Conservation (phyloP, 129 eudicot species). For the Flaveria linearis region DNA sequence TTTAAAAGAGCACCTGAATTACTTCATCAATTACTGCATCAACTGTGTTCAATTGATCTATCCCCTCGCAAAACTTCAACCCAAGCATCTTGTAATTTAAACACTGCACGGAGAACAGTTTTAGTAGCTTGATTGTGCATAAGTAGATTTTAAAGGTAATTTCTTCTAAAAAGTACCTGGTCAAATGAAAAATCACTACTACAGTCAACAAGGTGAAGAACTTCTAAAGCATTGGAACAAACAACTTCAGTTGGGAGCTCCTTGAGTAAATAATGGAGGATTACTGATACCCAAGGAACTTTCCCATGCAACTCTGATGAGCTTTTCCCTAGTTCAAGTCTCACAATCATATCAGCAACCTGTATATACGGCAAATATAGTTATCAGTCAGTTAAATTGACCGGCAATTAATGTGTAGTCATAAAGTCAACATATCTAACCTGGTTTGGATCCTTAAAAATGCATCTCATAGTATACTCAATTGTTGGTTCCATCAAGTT, state of each 20-base stretch:
- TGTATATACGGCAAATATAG: slow-evolving; percentile 31
- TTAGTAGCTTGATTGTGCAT: slow-evolving; percentile 21
- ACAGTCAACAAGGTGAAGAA: slow-evolving; percentile 66
- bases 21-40: slow-evolving; percentile 54
- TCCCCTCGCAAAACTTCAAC: slow-evolving; percentile 67
- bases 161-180: slow-evolving; percentile 52
- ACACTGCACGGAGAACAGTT: slow-evolving; percentile 49
- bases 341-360: slow-evolving; percentile 52
- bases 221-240: slow-evolving; percentile 53
- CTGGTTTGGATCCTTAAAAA: slow-evolving; percentile 57
- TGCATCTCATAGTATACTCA: slow-evolving; percentile 65
- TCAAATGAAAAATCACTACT: slow-evolving; percentile 58
- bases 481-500: slow-evolving; percentile 77
- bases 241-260: slow-evolving; percentile 63
- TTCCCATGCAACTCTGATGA: slow-evolving; percentile 40
- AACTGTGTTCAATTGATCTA: slow-evolving; percentile 47
- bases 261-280: slow-evolving; percentile 71
- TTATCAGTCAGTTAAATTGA: background rate
- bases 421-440: slow-evolving; percentile 37
- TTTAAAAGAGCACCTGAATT: slow-evolving; percentile 53
- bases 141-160: slow-evolving; percentile 1
- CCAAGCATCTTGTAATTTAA: slow-evolving; percentile 82
- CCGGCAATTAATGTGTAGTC: background rate
- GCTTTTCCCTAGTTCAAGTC: slow-evolving; percentile 52
- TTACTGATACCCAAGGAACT: slow-evolving; percentile 54